A percentile compares a stretch with the other conserved stretches of the same genome.
Conservation (phyloP, 345 rosid genomes). For the Corchorus capsularis region DNA sequence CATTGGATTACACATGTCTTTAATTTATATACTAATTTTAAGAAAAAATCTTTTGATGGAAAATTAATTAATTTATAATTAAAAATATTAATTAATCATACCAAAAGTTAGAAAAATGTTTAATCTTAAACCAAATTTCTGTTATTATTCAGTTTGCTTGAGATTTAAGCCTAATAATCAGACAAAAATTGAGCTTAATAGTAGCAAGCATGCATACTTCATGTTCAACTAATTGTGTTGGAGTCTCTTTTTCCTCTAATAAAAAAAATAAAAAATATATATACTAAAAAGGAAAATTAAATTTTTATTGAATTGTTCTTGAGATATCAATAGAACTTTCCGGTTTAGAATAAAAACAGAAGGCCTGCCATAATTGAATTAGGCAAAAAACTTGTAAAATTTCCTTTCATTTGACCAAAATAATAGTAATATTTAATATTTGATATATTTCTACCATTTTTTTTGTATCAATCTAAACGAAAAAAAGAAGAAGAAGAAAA, state of each 20-base stretch:
- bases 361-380: neutral
- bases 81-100: no score
- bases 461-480: neutral
- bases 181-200: no score
- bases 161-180: no score
- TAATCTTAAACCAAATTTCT: no score
- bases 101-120: no score
- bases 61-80: no score
- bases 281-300: neutral
- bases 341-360: neutral
- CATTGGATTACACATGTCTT: no score
- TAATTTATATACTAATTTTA: no score
- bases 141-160: no score
- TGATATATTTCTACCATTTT: neutral
- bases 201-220: no score
- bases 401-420: neutral
- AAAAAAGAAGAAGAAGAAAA: neutral
- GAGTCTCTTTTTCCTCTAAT: neutral
- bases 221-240: no score
- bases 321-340: neutral
- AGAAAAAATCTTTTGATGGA: no score
- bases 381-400: neutral
- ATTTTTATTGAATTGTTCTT: neutral
- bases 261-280: neutral
- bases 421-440: neutral